Evolutionary conservation across 2,329 filamentous ascomycete genomes (phyloP).

Genomic region (Alternaria gansuensis): DNA sequence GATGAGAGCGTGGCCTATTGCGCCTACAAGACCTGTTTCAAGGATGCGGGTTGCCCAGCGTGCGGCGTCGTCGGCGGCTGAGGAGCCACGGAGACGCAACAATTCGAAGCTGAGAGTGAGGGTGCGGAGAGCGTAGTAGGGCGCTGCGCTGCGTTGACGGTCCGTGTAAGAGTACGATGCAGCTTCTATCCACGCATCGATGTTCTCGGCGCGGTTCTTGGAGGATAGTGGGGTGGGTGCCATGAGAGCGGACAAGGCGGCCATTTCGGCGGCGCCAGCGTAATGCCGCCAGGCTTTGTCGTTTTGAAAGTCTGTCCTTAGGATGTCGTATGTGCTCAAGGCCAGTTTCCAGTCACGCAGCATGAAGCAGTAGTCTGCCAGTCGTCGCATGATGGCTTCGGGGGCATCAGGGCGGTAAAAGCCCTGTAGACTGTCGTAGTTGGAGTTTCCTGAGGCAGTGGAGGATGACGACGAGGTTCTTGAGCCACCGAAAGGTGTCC

Average conservation of each 20-base stretch:
- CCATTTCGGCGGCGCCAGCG: constrained; percentile 95
- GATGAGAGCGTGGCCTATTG: constrained; percentile 80
- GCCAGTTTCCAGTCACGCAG: constrained; percentile 94
- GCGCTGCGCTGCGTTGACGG: constrained; percentile 71
- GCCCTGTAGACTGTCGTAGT: constrained; percentile 79
- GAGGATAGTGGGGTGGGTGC: constrained; percentile 75
- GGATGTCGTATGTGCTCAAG: constrained; percentile 87
- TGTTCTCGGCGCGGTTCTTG: constrained; percentile 79
- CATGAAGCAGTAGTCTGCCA: constrained; percentile 97
- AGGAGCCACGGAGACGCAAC: constrained; percentile 79
- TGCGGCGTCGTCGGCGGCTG: constrained; percentile 84
- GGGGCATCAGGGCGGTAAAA: constrained; percentile 85
- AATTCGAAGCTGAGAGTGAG: constrained; percentile 82
- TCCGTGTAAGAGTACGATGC: constrained; percentile 93
- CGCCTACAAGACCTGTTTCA: constrained; percentile 75
- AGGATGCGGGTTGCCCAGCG: constrained; percentile 83
- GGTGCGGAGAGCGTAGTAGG: constrained; percentile 82
- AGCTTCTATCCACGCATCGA: constrained; percentile 88
- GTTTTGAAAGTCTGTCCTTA: constrained; percentile 87
- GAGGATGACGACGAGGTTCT: constrained; percentile 65
- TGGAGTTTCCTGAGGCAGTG: constrained; percentile 64
- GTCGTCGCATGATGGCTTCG: constrained; percentile 89
- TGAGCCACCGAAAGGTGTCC: constrained; percentile 79
- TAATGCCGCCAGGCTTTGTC: constrained; percentile 98
- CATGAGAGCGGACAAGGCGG: constrained; percentile 82